Evolutionary conservation across 2,329 filamentous ascomycete genomes (phyloP), one percentile per base, ranked within the genome.

Genomic region (Trichophyton benhamiae): DNA sequence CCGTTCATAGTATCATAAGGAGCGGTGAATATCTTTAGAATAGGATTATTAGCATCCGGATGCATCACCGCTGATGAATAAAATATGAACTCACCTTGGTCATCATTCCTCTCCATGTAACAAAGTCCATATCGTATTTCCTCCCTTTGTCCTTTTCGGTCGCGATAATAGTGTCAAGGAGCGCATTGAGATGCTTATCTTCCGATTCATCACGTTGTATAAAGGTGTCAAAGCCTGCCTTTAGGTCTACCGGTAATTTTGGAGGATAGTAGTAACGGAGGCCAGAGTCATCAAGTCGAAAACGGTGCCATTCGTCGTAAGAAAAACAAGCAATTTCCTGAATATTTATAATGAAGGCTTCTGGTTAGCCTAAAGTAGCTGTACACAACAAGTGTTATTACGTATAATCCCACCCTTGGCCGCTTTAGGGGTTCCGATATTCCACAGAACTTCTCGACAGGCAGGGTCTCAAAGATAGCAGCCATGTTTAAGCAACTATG

Each of bases 101-200:
- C 87, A 99, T 91, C 90, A 97, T 96, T 42, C 94, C 94, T 69
- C 94, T 81, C 92, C 92, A 99, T 1, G 92, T 97, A 59, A 97
- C 81, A 53, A 97, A 72, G 67, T 95, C 85, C 1, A 87, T 87
- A 64, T 91, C 85, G 36, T 87, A 85, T 69, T 82, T 86, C 68
- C 83, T 80, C 1, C 83, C 82, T 0, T 81, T 83, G 66, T 84
- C 79, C 71, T 85, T 79, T 74, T 97, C 94, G 66, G 89, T 80
- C 27, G 82, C 81, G 57, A 85, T 79, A 53, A 99, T 83, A 0
- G 91, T 87, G 63, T 83, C 85, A 22, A 99, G 78, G 33, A 99
- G 78, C 63, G 87, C 87, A 69, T 95, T 88, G 2, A 99, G 78
- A 74, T 99, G 94, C 68, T 94, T 89, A 72, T 96, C 90, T n/a